A percentile compares a stretch with the other conserved stretches of the same genome.
These are phyloP conservation scores for Pyrenula aspistea DNA, from an alignment of 495 filamentous ascomycete species.

Conservation along the genomic window DNA sequence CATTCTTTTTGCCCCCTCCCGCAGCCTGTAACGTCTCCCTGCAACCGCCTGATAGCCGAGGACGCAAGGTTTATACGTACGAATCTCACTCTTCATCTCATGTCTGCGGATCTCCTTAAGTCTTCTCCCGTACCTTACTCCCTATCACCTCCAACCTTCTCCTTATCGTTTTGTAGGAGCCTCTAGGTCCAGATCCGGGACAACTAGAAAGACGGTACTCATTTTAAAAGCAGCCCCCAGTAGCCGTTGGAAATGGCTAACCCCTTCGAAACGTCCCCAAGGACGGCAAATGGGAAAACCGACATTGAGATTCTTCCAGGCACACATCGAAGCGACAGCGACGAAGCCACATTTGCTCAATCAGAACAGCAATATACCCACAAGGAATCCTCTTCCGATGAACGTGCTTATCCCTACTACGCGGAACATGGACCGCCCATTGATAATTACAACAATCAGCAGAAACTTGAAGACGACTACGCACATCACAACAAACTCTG, in stretches of 20 bases:
- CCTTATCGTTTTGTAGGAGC: too few relatives aligned
- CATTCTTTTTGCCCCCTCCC: background rate
- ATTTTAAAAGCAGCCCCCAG: too few relatives aligned
- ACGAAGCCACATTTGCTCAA: background rate
- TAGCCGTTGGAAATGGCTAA: too few relatives aligned
- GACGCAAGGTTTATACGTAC: background rate
- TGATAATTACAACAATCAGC: constrained; percentile 30
- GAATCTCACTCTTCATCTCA: too few relatives aligned
- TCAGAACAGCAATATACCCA: background rate
- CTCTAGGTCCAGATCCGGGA: too few relatives aligned
- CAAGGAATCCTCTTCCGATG: background rate
- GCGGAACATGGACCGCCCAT: constrained; percentile 31
- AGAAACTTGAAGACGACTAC: constrained; percentile 4
- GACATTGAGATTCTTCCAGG: background rate
- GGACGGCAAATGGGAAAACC: background rate
- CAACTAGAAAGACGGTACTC: too few relatives aligned
- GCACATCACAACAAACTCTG: constrained; percentile 20
- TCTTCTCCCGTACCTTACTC: too few relatives aligned
- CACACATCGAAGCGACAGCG: background rate
- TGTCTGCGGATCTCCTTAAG: too few relatives aligned
- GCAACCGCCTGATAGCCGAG: background rate
- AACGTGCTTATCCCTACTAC: constrained; percentile 8
- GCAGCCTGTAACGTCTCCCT: background rate
- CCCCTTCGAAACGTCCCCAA: background rate
- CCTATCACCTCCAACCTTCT: too few relatives aligned